A percentile compares a stretch with the other conserved stretches of the same genome.
Evolutionary conservation across 345 rosid genomes (phyloP).

Genomic region (Eucalyptus tenuipes): DNA sequence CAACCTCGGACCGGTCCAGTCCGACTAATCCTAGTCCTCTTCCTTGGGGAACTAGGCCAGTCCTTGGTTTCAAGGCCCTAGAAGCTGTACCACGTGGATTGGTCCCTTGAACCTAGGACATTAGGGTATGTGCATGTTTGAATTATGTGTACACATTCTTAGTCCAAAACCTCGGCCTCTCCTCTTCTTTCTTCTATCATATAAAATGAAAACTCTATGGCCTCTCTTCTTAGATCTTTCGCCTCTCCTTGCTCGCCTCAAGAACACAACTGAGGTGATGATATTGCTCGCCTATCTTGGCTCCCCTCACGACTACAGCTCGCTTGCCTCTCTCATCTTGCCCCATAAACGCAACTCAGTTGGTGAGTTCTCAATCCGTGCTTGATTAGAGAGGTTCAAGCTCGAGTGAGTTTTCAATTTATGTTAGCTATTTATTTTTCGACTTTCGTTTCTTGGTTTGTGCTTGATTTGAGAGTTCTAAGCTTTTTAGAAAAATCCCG

Average conservation of each 20-base stretch:
- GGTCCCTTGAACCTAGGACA: background rate
- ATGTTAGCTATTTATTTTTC: background rate
- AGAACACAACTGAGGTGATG: background rate
- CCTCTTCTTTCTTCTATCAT: background rate
- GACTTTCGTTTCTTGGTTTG: background rate
- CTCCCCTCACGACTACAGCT: background rate
- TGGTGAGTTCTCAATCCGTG: background rate
- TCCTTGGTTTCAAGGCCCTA: background rate
- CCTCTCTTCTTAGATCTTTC: background rate
- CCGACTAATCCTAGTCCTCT: too few relatives aligned
- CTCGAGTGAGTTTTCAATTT: background rate
- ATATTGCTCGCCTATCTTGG: background rate
- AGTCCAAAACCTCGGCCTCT: background rate
- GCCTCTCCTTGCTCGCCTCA: background rate
- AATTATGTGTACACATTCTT: background rate
- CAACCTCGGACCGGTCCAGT: fast-evolving
- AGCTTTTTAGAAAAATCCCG: background rate
- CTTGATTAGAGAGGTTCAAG: background rate
- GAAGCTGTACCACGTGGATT: too few relatives aligned
- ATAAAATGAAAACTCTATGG: background rate
- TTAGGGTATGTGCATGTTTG: background rate
- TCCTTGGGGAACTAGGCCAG: background rate
- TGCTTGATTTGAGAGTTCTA: background rate
- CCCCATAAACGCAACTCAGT: background rate
- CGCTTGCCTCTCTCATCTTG: background rate